Evolutionary conservation across 257 asterid species (phyloP), one percentile per base, ranked within the genome.

Genomic region (Linderniella brevidens): DNA sequence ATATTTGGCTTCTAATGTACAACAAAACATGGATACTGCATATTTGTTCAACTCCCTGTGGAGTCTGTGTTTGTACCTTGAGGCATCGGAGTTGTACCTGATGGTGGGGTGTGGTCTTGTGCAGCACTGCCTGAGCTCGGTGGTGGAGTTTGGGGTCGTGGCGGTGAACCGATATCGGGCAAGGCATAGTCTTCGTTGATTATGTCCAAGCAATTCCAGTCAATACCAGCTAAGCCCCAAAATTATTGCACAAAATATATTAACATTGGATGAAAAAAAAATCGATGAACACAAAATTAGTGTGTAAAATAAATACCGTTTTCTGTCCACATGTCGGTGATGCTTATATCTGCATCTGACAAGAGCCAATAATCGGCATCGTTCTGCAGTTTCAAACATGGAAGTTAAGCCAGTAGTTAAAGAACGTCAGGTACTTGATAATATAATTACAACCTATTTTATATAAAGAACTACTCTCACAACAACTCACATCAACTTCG

Each of bases 401-500:
- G 48, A 57, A 40, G 49, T 47, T 55, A 45, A 50, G 0, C 8
- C 38, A 17, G 15, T 36, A 52, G 18, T 35, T 36, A 45, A 50
- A 17, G 9, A 19, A 6, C 37, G 5, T 11, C n/a, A 10, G 16
- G 41, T 17, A 49, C 48, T 41, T 54, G 9, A 9, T 11, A 35
- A 41, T 42, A 29, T n/a, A n/a, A n/a, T 11, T 53, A 17, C 3
- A 37, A 36, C 36, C 19, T 20, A 37, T 16, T 17, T 18, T 10
- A 46, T 49, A 45, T 38, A 56, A 50, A 36, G 37, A 29, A 17
- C 29, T 17, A 18, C 48, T 48, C 53, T 40, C 19, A 53, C 36
- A 55, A 41, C 13, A 64, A 68, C 98, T 88, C 72, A 88, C 98
- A 61, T 84, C 81, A 48, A 83, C 92, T 46, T 80, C 85, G 3